These are phyloP conservation scores for Myxozyma vanderwaltii DNA, from an alignment of 805 yeast species.

Conservation along the genomic window DNA sequence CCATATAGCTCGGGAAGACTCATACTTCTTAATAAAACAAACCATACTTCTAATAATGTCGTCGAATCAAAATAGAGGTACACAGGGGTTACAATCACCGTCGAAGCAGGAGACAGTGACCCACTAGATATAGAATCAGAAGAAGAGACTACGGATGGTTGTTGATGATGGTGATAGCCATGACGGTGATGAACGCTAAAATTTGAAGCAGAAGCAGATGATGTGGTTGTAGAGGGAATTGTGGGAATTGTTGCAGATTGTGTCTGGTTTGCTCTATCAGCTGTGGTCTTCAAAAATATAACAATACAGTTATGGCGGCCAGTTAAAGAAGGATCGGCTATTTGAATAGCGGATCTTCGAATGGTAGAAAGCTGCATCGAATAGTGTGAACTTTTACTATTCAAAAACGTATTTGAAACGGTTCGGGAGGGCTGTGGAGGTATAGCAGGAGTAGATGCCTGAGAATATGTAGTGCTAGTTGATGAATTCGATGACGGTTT, in stretches of 20 bases:
- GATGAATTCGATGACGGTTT: too few species aligned
- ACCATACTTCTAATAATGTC: slow-evolving; percentile 29
- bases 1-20: slow-evolving; percentile 31
- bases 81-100: slow-evolving; percentile 22
- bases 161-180: slow-evolving; percentile 5
- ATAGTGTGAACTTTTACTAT: slow-evolving; percentile 13
- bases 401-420: neutral
- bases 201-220: neutral
- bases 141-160: neutral
- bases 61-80: slow-evolving; percentile 25
- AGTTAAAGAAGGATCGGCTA: slow-evolving; percentile 30
- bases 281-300: slow-evolving; percentile 19
- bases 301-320: slow-evolving; percentile 28
- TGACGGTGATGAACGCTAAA: slow-evolving; percentile 15
- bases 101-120: neutral
- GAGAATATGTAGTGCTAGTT: too few species aligned
- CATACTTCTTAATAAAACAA: slow-evolving; percentile 24
- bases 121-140: neutral
- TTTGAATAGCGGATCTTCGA: slow-evolving; percentile 28
- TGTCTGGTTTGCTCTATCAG: neutral
- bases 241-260: neutral
- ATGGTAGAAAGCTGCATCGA: slow-evolving; percentile 24
- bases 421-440: neutral
- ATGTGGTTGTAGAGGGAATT: neutral
- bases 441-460: neutral